These are phyloP conservation scores for Elymus sibiricus DNA, from an alignment of 176 grass and related monocot genomes.

Conservation along the genomic window DNA sequence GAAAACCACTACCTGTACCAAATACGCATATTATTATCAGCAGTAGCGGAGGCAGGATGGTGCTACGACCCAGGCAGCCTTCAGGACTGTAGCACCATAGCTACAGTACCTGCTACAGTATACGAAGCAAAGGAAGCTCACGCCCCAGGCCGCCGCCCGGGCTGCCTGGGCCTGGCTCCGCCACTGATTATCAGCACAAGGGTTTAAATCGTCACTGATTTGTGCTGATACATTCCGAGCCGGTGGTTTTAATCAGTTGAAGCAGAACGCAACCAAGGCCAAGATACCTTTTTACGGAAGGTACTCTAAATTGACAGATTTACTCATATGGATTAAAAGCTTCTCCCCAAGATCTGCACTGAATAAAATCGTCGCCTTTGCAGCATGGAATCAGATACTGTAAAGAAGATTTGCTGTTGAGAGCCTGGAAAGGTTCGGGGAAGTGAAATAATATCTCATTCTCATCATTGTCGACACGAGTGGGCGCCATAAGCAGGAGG, in stretches of 20 bases:
- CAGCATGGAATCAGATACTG: constrained; percentile 71
- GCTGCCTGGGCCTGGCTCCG: no score
- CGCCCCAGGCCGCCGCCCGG: no score
- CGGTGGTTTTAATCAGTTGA: constrained; percentile 71
- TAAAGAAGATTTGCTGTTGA: constrained; percentile 58
- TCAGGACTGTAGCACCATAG: no score
- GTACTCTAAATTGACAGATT: constrained; percentile 15
- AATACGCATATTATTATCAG: constrained; percentile 65
- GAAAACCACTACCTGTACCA: constrained; percentile 60
- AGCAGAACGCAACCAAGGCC: constrained; percentile 72
- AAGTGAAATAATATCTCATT: no score
- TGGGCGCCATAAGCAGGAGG: constrained; percentile 67
- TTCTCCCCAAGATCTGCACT: not conserved
- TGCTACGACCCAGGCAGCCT: no score
- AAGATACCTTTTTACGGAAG: constrained; percentile 76
- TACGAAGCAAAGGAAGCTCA: no score
- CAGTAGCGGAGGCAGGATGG: no score
- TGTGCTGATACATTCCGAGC: constrained; percentile 81
- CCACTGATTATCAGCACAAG: constrained; percentile 60
- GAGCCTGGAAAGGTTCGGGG: no score
- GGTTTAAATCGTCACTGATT: constrained; percentile 62
- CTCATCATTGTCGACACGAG: no score
- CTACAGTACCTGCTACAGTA: no score
- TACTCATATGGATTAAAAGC: not conserved
- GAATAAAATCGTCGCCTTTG: constrained; percentile 19